Evolutionary conservation across 306 rosid species (phyloP), one percentile per base, ranked within the genome.

Genomic region (Acacia crassicarpa): DNA sequence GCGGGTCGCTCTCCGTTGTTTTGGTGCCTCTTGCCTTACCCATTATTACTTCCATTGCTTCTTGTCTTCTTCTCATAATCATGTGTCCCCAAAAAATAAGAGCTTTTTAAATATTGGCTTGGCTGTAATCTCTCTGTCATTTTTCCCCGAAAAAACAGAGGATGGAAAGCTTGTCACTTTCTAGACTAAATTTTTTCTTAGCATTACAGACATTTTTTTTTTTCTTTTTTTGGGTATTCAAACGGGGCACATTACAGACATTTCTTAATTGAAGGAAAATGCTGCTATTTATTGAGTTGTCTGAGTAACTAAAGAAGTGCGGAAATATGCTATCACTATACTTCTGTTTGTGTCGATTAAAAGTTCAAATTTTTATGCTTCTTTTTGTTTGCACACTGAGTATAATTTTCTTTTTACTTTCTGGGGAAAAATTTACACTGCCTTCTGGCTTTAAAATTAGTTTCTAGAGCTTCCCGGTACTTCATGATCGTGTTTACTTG

Each of bases 361-460:
- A 84, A 87, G 86, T 71, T 81, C 67, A 71, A 61, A 85, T 66
- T 69, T 82, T 78, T 78, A 79, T 76, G 67, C 67, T 73, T 46
- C 69, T 25, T 30, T 75, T 17, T 81, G 74, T 90, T 59, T 63
- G 35, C 22, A 77, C 17, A 30, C 41, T 30, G 30, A 17, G 82
- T 66, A 70, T 62, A 30, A 13, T 65, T 46, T 83, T 58, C 65
- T 58, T 77, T 72, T 23, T 32, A 49, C 10, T 35, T 71, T 67
- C 4, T 8, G 66, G 33, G 12, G 12, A 11, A 16, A 58, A 58
- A 10, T 27, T 41, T 65, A 4, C 44, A 38, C 3, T 30, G 23
- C 78, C 44, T 74, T 83, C 11, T 33, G 76, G 9, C 86, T 63
- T 80, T 75, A 43, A 66, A 77, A 77, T 71, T 11, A 3, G 63